Conservation (phyloP, 352 stramenopile species). For the Phytophthora hybrid region DNA sequence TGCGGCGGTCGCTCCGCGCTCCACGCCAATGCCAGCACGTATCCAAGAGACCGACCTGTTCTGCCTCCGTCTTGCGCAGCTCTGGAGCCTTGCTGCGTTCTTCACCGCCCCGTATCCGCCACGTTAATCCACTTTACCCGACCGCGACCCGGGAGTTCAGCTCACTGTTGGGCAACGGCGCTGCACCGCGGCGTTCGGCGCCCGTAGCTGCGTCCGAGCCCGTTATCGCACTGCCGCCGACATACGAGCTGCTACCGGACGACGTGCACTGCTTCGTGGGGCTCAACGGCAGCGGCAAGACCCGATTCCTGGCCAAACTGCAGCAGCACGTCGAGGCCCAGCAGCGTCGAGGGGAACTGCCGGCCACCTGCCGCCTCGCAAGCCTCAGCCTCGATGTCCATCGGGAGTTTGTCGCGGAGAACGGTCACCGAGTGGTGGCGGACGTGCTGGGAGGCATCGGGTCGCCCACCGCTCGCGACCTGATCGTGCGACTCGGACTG, state of each 20-base stretch:
- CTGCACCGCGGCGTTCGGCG: background rate
- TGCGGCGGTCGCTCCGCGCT: conserved; percentile 4
- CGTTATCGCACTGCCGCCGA: conserved; percentile 47
- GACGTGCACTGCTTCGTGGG: conserved; percentile 80
- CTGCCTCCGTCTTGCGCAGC: conserved; percentile 6
- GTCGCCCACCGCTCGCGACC: conserved; percentile 78
- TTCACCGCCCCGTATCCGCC: background rate
- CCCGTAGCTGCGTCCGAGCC: conserved; percentile 24
- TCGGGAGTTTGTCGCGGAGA: conserved; percentile 70
- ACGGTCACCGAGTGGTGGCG: conserved; percentile 64
- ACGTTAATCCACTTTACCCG: conserved; percentile 16
- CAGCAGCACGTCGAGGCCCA: conserved; percentile 43
- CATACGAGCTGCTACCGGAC: conserved; percentile 54
- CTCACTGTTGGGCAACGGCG: conserved; percentile 25
- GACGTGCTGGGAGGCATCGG: conserved; percentile 78
- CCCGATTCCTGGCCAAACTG: conserved; percentile 57
- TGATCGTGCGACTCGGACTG: conserved; percentile 94
- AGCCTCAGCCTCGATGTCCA: conserved; percentile 90
- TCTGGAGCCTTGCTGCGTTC: conserved; percentile 7
- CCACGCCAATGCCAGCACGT: conserved; percentile 1
- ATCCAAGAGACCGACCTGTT: background rate
- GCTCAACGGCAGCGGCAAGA: conserved; percentile 78
- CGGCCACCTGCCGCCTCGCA: conserved; percentile 42
- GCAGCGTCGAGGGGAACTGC: conserved; percentile 31
- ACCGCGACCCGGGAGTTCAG: conserved; percentile 13